phyloP scores from a whole-genome alignment of 2,329 filamentous ascomycete genomes.

The Aspergillus glaucus region DNA sequence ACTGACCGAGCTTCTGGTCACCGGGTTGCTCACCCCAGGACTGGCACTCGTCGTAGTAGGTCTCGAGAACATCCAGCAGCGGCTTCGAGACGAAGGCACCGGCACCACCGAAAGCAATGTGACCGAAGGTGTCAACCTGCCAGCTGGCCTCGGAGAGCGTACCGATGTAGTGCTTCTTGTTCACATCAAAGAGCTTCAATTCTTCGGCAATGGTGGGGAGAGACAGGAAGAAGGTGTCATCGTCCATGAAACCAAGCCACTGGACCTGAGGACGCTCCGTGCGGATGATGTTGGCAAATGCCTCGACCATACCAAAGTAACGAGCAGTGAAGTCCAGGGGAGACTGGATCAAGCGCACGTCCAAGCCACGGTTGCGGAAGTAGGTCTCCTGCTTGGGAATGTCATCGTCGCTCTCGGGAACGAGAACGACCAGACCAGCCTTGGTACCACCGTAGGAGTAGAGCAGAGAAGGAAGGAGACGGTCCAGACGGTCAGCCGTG shows the following conservation, averaged over 20 bases:
- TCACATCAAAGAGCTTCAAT: conserved; percentile 34
- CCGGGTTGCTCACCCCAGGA: conserved; percentile 38
- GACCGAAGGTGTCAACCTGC: conserved; percentile 39
- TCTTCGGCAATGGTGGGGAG: conserved; percentile 33
- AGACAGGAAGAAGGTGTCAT: conserved; percentile 40
- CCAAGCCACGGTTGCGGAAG: conserved; percentile 37
- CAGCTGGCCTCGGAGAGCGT: conserved; percentile 38
- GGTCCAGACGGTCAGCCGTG: conserved; percentile 37
- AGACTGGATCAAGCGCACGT: conserved; percentile 34
- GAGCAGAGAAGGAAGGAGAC: conserved; percentile 34
- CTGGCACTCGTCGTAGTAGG: conserved; percentile 37
- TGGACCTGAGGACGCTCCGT: conserved; percentile 34
- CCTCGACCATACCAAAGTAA: conserved; percentile 39
- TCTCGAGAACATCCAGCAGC: conserved; percentile 32
- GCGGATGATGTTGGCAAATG: conserved; percentile 33
- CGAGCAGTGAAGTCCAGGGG: conserved; percentile 38
- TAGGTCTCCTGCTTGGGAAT: conserved; percentile 34
- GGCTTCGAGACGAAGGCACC: conserved; percentile 40
- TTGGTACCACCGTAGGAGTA: conserved; percentile 39
- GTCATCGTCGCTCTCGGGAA: conserved; percentile 36
- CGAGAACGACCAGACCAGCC: conserved; percentile 35
- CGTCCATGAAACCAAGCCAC: conserved; percentile 40
- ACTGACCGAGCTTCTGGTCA: conserved; percentile 40
- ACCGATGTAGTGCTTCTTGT: conserved; percentile 39
- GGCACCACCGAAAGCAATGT: conserved; percentile 40